Conservation (phyloP, 768 basidiomycete genomes). For the Boletellus sp. region DNA sequence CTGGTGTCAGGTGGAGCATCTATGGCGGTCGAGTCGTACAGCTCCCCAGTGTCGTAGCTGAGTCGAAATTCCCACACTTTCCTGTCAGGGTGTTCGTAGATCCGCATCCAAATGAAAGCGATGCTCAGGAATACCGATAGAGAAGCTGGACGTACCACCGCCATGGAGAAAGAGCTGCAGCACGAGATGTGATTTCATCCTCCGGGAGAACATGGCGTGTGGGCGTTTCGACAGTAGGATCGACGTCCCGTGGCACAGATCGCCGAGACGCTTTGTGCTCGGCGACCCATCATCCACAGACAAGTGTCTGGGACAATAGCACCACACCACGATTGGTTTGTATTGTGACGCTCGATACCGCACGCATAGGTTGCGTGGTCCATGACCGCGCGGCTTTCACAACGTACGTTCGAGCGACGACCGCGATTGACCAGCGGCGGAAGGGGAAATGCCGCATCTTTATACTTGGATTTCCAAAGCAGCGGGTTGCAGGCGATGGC, state of each 20-base stretch:
- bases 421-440: not conserved
- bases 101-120: no score
- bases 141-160: not conserved
- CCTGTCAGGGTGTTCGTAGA: not conserved
- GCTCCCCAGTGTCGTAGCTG: not conserved
- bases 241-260: not conserved
- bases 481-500: not conserved
- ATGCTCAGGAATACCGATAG: no score
- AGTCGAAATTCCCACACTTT: not conserved
- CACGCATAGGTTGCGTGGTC: not conserved
- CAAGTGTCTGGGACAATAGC: not conserved
- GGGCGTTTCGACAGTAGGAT: not conserved
- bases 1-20: not conserved
- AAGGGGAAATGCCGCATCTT: not conserved
- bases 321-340: not conserved
- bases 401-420: not conserved
- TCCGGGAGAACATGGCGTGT: not conserved
- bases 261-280: not conserved
- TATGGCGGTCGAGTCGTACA: not conserved
- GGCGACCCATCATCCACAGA: conserved; percentile 7
- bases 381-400: conserved; percentile 1
- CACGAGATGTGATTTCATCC: rapidly evolving
- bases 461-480: conserved; percentile 3
- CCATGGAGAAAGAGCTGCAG: no score
- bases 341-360: not conserved